phyloP scores from a whole-genome alignment of 371 early-diverging fungal genomes.

The Mortierella sp. region DNA sequence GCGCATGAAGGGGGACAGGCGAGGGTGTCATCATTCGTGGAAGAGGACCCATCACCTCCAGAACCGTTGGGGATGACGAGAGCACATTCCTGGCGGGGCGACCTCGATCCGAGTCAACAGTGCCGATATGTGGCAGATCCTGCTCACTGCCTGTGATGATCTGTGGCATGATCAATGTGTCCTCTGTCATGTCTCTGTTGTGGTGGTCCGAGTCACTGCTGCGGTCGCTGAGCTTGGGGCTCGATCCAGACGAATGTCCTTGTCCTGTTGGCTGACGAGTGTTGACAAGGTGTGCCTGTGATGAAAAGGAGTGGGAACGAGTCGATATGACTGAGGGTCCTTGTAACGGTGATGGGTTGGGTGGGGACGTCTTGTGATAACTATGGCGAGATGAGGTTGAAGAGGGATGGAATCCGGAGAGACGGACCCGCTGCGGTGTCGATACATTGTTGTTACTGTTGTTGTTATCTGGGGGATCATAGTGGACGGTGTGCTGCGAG shows the following conservation, averaged over 20 bases:
- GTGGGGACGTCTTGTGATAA: not conserved
- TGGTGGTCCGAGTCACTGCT: constrained; percentile 30
- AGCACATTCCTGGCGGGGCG: constrained; percentile 1
- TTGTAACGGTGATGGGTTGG: constrained; percentile 14
- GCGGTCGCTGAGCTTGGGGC: constrained; percentile 26
- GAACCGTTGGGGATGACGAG: constrained; percentile 21
- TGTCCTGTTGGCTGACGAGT: constrained; percentile 5
- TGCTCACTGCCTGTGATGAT: constrained; percentile 21
- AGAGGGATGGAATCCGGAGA: not conserved
- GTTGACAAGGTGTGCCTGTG: constrained; percentile 19
- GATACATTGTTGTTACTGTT: not conserved
- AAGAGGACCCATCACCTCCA: constrained; percentile 20
- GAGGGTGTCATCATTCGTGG: constrained; percentile 50
- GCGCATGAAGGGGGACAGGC: constrained; percentile 47
- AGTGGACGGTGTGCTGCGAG: constrained; percentile 2
- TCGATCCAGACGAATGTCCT: constrained; percentile 21
- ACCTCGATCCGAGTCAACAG: constrained; percentile 11
- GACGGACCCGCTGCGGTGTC: not conserved
- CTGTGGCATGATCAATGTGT: constrained; percentile 54
- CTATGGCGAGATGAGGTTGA: not conserved
- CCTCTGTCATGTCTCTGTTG: constrained; percentile 29
- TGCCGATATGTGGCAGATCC: not conserved
- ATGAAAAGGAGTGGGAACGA: constrained; percentile 38
- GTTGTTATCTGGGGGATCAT: not conserved
- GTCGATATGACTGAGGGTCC: constrained; percentile 24